Conservation (phyloP, 2,329 filamentous ascomycete genomes). For the Trichothecium roseum region DNA sequence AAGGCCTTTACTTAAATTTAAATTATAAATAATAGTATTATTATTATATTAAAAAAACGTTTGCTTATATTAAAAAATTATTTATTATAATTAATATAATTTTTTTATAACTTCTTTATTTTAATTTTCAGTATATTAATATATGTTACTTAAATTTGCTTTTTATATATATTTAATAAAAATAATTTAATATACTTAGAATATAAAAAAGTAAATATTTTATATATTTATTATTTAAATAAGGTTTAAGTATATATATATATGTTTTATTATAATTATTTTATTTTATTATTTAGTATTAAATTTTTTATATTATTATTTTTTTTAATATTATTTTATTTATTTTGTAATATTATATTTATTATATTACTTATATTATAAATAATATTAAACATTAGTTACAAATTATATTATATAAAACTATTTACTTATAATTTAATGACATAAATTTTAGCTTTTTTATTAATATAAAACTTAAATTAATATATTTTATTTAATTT, state of each 20-base stretch:
- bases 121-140: no score
- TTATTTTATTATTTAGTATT: neutral
- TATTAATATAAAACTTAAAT: slow-evolving; percentile 2
- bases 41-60: no score
- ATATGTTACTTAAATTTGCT: no score
- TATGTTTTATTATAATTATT: no score
- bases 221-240: slow-evolving; percentile 1
- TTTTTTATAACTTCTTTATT: neutral
- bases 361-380: slow-evolving; percentile 4
- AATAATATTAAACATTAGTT: slow-evolving; percentile 3
- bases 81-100: slow-evolving; percentile 1
- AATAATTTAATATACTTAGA: neutral
- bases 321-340: slow-evolving; percentile 1
- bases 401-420: slow-evolving; percentile 5
- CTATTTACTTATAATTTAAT: slow-evolving; percentile 2
- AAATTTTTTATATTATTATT: neutral
- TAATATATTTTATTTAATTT: slow-evolving; percentile 1
- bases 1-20: neutral
- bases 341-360: slow-evolving; percentile 3
- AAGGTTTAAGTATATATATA: neutral
- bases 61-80: no score
- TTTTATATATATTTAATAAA: no score
- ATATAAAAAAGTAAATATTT: neutral
- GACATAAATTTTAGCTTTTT: slow-evolving; percentile 1
- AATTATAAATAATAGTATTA: no score